Percentiles rank a stretch among this genome's conserved stretches.
Conservation (phyloP, 257 asterid species). For the Scutellaria baicalensis region DNA sequence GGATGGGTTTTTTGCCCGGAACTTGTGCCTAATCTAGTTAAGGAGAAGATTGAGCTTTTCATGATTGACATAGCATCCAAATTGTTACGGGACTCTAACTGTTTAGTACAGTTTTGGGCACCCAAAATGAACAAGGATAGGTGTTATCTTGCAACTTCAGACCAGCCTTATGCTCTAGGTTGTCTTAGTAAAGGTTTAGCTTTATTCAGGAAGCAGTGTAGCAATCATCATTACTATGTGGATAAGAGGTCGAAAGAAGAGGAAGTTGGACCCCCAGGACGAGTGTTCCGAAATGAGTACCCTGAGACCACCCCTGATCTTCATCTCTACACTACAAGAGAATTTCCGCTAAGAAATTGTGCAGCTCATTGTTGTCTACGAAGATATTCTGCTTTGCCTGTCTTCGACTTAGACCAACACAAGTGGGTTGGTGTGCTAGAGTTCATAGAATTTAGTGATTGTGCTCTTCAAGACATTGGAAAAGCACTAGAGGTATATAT, state of each 20-base stretch:
- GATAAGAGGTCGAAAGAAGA: neutral
- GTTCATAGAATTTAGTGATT: too few species aligned
- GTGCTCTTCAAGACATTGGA: neutral
- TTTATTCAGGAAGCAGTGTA: neutral
- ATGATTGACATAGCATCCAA: neutral
- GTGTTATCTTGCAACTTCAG: neutral
- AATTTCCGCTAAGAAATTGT: conserved; percentile 1
- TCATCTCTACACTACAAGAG: conserved; percentile 2
- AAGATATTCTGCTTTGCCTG: neutral
- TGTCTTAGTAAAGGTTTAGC: neutral
- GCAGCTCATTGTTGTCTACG: neutral
- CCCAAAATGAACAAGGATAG: neutral
- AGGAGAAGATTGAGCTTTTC: neutral
- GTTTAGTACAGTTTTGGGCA: conserved; percentile 10
- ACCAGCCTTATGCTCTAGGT: neutral
- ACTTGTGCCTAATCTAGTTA: neutral
- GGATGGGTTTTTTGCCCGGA: neutral
- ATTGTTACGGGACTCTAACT: neutral
- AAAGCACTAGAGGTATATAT: neutral
- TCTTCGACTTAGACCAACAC: neutral
- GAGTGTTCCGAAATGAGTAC: neutral
- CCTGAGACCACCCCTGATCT: neutral
- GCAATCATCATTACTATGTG: neutral
- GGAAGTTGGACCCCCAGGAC: conserved; percentile 3
- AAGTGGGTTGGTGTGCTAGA: conserved; percentile 17